Conservation (phyloP, 176 grass and related monocot species). For the Zoysia pacifica region DNA sequence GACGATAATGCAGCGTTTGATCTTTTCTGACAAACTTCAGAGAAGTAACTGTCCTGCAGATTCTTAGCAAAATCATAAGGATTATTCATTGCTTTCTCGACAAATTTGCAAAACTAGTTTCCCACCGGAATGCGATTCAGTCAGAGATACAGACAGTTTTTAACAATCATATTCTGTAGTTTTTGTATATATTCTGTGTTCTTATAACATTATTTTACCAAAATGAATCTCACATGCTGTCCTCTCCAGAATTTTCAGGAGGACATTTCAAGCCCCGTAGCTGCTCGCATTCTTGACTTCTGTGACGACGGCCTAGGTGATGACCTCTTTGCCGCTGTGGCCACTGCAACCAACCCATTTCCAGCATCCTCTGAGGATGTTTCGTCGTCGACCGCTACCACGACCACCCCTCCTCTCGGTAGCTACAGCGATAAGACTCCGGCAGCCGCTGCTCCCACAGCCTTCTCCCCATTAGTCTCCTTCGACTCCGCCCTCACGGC, state of each 20-base stretch:
- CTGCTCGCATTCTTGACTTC: slow-evolving; percentile 73
- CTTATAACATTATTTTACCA: background rate
- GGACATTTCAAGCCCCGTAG: slow-evolving; percentile 82
- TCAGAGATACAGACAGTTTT: background rate
- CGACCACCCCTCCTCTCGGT: slow-evolving; percentile 46
- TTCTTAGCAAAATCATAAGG: slow-evolving; percentile 8
- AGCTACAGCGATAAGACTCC: slow-evolving; percentile 48
- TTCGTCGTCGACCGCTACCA: slow-evolving; percentile 42
- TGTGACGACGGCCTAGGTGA: slow-evolving; percentile 58
- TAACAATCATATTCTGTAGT: background rate
- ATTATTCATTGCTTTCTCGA: background rate
- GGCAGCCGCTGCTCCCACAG: slow-evolving; percentile 34
- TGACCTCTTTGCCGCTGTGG: slow-evolving; percentile 52
- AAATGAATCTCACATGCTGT: slow-evolving; percentile 14
- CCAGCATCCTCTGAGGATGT: slow-evolving; percentile 50
- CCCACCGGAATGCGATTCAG: background rate
- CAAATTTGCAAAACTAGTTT: background rate
- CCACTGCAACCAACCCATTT: slow-evolving; percentile 35
- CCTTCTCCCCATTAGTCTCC: slow-evolving; percentile 62
- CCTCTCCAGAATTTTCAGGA: slow-evolving; percentile 58
- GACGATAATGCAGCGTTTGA: background rate
- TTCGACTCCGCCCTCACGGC: slow-evolving; percentile 61
- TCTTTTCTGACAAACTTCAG: slow-evolving; percentile 2
- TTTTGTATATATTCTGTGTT: background rate
- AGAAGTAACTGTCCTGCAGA: slow-evolving; percentile 6